These are phyloP conservation scores for Sordariomycetes sp. DNA, from an alignment of 2,329 filamentous ascomycete genomes.

Conservation along the genomic window DNA sequence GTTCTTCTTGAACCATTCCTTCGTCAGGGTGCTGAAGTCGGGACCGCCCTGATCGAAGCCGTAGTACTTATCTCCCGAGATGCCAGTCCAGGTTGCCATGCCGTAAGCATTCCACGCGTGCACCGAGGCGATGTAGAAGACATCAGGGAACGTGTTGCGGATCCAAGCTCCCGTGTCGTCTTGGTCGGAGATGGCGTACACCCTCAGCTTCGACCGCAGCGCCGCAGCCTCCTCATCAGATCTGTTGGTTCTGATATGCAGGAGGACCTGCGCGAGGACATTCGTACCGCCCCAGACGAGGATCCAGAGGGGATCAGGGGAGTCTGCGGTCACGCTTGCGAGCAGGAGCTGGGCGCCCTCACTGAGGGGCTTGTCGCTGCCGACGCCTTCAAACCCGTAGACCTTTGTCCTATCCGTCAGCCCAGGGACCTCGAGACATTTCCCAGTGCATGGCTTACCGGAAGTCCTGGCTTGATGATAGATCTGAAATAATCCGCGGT, in stretches of 20 bases:
- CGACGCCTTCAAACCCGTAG: conserved; percentile 22
- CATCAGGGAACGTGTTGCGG: conserved; percentile 38
- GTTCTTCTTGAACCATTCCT: conserved; percentile 41
- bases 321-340: conserved; percentile 12
- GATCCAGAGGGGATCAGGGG: conserved; percentile 38
- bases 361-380: conserved; percentile 17
- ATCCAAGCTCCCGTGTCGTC: conserved; percentile 50
- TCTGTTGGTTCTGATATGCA: conserved; percentile 14
- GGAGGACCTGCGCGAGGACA: conserved; percentile 37
- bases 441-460: no score
- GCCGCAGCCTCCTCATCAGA: conserved; percentile 18
- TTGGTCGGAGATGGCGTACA: conserved; percentile 51
- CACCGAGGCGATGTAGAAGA: conserved; percentile 46
- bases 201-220: conserved; percentile 31
- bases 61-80: conserved; percentile 29
- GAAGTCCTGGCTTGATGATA: conserved; percentile 26
- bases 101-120: conserved; percentile 48
- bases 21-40: conserved; percentile 34
- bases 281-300: conserved; percentile 45
- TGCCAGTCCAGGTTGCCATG: conserved; percentile 45
- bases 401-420: conserved; percentile 20
- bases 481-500: conserved; percentile 21
- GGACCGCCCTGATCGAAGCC: no score
- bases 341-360: conserved; percentile 33
- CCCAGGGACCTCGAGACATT: conserved; percentile 5